Base-by-base conservation (phyloP, 495 filamentous ascomycete genomes). In the Symbiotaphrina buchneri region DNA sequence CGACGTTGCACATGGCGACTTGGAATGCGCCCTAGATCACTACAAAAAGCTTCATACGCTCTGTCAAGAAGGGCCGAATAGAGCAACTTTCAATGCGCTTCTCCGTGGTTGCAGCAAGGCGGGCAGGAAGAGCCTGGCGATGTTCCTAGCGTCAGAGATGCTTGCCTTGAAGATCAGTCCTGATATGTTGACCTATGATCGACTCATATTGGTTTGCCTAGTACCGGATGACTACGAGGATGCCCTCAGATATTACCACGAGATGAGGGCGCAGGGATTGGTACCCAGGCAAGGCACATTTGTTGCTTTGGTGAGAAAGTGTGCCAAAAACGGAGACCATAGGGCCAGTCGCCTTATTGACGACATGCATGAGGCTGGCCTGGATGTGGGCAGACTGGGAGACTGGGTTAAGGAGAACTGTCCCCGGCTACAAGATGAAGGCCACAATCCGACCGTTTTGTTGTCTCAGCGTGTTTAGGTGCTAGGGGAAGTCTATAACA, bases 31-130 rank as follows among this genome's bases (percentile, higher is more conserved):
- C 0, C 39, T 91, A 6, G 59, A 64, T 5, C 39, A 76, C 6
- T 93, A 91, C 52, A 74, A 77, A 37, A 52, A 65, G 17, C 44
- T 91, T 10, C 66, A 73, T 28, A 59, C 56, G 6, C 45, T 85
- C 34, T 74, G 62, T 36, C 39, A 54, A 10, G 46, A 43, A 4
- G 65, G 63, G 6, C 72, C 70, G 6, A 60, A 70, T 41, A 58
- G 61, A 2, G 47, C 54, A 17, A 72, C 67, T 2, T 84, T 74
- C 49, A 76, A 82, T 40, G 40, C 63, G 3, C 56, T 92, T 5
- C 53, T 92, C 28, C 52, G 50, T 21, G 61, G 70, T 32, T 76
- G 75, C 46, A 51, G 57, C 2, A 44, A 45, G 16, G 53, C 47
- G 10, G 38, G 43, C 13, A 53, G 58, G 27, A 64, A 61, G 32